Conservation (phyloP, 208 protist genomes). For the Leishmania gerbilli region DNA sequence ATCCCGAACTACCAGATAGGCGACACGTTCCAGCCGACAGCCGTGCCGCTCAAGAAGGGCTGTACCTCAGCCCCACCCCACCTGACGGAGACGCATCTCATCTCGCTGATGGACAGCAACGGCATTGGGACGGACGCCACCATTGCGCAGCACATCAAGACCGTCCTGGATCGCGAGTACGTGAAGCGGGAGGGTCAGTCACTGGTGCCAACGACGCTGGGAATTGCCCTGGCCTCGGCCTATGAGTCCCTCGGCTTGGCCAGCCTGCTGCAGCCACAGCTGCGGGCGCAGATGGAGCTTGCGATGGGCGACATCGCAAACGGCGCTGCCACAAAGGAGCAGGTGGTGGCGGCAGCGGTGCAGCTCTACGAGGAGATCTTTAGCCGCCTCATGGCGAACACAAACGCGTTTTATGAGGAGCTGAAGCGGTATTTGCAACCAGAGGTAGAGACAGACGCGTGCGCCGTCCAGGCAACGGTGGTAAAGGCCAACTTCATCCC, state of each 20-base stretch:
- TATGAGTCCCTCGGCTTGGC: constrained; percentile 96
- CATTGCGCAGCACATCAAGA: constrained; percentile 99
- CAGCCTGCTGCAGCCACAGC: constrained; percentile 88
- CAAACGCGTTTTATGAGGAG: constrained; percentile 51
- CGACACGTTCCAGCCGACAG: constrained; percentile 88
- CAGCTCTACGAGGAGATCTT: constrained; percentile 84
- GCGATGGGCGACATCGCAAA: constrained; percentile 89
- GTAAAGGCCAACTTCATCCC: constrained; percentile 28
- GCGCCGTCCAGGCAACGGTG: constrained; percentile 24
- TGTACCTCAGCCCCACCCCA: constrained; percentile 90
- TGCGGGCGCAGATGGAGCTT: constrained; percentile 94
- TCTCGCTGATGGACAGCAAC: constrained; percentile 97
- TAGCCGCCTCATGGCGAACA: constrained; percentile 47
- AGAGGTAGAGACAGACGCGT: neutral
- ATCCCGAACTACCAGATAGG: constrained; percentile 94
- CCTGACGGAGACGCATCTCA: constrained; percentile 97
- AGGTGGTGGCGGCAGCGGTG: constrained; percentile 82
- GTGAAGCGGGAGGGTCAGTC: constrained; percentile 71
- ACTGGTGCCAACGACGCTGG: constrained; percentile 94
- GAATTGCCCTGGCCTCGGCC: constrained; percentile 94
- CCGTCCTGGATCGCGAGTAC: constrained; percentile 93
- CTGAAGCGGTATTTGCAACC: constrained; percentile 48
- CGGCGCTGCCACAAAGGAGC: constrained; percentile 73
- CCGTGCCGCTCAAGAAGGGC: constrained; percentile 78
- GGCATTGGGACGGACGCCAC: constrained; percentile 99